Percentiles rank a stretch among this genome's conserved stretches.
Conservation (phyloP, 306 rosid species). For the Delonix regia region DNA sequence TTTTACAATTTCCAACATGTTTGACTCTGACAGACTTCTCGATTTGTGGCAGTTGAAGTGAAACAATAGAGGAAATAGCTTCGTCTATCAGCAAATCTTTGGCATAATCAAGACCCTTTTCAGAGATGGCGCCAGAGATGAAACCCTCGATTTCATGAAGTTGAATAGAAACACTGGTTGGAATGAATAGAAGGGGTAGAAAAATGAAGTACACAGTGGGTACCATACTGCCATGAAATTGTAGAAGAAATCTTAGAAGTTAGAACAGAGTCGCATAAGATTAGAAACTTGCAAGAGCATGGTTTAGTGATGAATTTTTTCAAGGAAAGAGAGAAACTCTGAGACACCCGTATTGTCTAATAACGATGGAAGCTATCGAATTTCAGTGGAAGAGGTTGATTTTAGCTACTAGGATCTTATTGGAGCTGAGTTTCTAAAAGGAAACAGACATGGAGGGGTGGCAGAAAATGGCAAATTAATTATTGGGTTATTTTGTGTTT, state of each 20-base stretch:
- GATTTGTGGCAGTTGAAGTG: constrained; percentile 65
- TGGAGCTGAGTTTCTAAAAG: neutral
- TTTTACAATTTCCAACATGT: constrained; percentile 60
- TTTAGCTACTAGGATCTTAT: neutral
- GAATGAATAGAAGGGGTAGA: constrained; percentile 39
- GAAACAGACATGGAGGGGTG: constrained; percentile 1
- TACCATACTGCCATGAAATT: constrained; percentile 35
- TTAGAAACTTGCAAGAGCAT: neutral
- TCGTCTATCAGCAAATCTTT: constrained; percentile 66
- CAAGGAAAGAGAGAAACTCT: constrained; percentile 24
- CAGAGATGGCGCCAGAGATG: constrained; percentile 60
- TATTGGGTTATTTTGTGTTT: constrained; percentile 17
- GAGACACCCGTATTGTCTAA: constrained; percentile 29
- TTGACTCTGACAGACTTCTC: constrained; percentile 57
- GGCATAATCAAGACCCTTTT: constrained; percentile 75
- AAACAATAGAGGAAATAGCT: constrained; percentile 62
- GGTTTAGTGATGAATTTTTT: neutral
- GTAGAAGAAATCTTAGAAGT: constrained; percentile 34
- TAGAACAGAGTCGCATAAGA: neutral
- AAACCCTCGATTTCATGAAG: constrained; percentile 56
- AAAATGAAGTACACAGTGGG: constrained; percentile 33
- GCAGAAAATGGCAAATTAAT: constrained; percentile 6
- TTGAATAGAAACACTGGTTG: constrained; percentile 43
- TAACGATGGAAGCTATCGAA: neutral
- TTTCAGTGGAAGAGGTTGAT: neutral